Evolutionary conservation across 441 rosid species (phyloP).

Genomic region (Populus hybrid): DNA sequence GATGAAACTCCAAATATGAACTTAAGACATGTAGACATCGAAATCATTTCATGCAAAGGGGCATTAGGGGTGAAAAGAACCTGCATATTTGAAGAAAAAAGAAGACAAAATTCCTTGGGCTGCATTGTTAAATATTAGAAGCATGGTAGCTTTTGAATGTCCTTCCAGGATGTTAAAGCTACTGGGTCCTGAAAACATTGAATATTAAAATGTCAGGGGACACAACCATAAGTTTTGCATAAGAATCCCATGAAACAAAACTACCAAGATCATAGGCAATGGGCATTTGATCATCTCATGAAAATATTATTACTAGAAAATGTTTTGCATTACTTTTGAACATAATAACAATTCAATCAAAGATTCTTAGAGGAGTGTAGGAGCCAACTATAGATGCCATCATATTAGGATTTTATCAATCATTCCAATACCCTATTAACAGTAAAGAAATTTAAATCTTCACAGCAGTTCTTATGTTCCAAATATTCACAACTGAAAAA

Average conservation of each 20-base stretch:
- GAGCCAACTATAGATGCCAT: not conserved
- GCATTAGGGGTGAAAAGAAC: constrained; percentile 26
- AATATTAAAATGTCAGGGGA: constrained; percentile 12
- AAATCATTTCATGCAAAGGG: constrained; percentile 5
- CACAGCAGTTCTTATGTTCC: not conserved
- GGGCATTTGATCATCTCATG: not conserved
- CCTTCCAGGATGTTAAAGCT: constrained; percentile 84
- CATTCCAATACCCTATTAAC: not conserved
- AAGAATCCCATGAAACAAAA: constrained; percentile 6
- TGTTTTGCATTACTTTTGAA: not conserved
- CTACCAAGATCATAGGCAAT: constrained; percentile 2
- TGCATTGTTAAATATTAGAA: constrained; percentile 55
- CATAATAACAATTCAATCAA: not conserved
- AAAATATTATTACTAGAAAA: not conserved
- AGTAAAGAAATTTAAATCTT: not conserved
- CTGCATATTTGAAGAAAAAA: constrained; percentile 96
- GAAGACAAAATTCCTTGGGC: constrained; percentile 49
- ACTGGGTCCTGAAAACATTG: constrained; percentile 58
- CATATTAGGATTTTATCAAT: not conserved
- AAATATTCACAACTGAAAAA: not conserved
- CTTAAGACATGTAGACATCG: constrained; percentile 10
- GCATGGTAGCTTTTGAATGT: constrained; percentile 86
- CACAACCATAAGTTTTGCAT: not conserved
- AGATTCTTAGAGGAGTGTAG: not conserved
- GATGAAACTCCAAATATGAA: constrained; percentile 2